Evolutionary conservation across 139 green algal genomes (phyloP).

Genomic region (Volvox africanus): DNA sequence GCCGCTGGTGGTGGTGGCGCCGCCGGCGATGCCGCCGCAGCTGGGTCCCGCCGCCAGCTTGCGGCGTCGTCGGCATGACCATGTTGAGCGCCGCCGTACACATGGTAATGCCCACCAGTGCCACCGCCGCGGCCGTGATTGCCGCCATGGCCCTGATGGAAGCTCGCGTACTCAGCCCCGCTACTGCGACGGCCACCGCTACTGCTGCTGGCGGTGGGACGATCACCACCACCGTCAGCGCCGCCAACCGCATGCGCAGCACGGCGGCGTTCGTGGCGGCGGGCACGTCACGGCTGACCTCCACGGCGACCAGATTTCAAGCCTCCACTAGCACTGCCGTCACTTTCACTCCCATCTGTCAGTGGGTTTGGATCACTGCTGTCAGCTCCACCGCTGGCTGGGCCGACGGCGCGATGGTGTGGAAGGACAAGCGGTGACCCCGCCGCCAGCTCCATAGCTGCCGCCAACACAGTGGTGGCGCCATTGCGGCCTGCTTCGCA

Average conservation of each 20-base stretch:
- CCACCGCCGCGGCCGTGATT: background rate
- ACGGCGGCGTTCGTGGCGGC: constrained; percentile 40
- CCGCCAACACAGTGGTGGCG: background rate
- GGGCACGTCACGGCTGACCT: constrained; percentile 3
- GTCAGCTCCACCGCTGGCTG: background rate
- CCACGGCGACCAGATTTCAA: background rate
- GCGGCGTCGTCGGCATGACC: constrained; percentile 21
- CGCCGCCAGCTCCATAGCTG: no score
- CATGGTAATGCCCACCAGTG: background rate
- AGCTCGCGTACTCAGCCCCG: constrained; percentile 13
- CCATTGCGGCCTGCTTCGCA: background rate
- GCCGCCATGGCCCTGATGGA: constrained; percentile 10
- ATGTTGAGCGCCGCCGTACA: constrained; percentile 19
- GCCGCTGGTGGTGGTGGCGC: background rate
- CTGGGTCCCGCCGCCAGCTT: constrained; percentile 5
- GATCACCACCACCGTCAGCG: background rate
- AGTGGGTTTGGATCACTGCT: background rate
- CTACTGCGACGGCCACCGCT: background rate
- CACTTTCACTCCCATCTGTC: constrained; percentile 4
- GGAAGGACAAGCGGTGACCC: no score
- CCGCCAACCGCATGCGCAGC: constrained; percentile 1
- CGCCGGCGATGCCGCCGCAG: background rate
- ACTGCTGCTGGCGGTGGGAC: background rate
- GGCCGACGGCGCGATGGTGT: background rate
- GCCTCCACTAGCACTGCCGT: constrained; percentile 4